Percentiles rank a stretch among this genome's conserved stretches.
Evolutionary conservation across 768 basidiomycete species (phyloP).

Genomic region (Rhodotorula kratochvilovae): DNA sequence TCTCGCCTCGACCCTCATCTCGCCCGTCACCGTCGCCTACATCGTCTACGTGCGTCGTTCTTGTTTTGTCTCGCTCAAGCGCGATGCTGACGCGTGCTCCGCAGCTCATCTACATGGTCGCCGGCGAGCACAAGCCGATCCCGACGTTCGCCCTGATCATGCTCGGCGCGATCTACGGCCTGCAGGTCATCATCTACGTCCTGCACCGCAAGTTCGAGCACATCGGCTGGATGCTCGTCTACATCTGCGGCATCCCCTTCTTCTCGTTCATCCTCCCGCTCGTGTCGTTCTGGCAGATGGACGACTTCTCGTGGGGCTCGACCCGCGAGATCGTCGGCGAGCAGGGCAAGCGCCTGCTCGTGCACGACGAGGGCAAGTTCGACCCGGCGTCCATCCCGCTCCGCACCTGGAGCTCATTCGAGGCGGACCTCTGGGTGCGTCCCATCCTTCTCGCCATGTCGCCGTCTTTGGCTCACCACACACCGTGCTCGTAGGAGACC

Average conservation of each 20-base stretch:
- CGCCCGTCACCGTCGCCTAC: constrained; percentile 48
- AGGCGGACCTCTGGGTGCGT: constrained; percentile 38
- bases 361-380: constrained; percentile 97
- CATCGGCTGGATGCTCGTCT: constrained; percentile 96
- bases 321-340: constrained; percentile 91
- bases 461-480: background rate
- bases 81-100: background rate
- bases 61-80: constrained; percentile 50
- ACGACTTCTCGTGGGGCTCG: constrained; percentile 66
- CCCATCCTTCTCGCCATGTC: background rate
- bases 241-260: constrained; percentile 85
- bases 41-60: constrained; percentile 36
- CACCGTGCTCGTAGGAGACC: background rate
- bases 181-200: constrained; percentile 87
- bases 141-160: constrained; percentile 76
- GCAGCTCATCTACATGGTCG: constrained; percentile 69
- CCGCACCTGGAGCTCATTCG: constrained; percentile 83
- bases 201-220: constrained; percentile 95
- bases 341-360: constrained; percentile 87
- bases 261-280: constrained; percentile 90
- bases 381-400: constrained; percentile 88
- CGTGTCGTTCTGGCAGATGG: constrained; percentile 97
- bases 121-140: constrained; percentile 61
- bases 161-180: constrained; percentile 89
- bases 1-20: constrained; percentile 49